Evolutionary conservation across 169 alveolate species (phyloP), one percentile per base, ranked within the genome.

Genomic region (Plasmodium reichenowi): DNA sequence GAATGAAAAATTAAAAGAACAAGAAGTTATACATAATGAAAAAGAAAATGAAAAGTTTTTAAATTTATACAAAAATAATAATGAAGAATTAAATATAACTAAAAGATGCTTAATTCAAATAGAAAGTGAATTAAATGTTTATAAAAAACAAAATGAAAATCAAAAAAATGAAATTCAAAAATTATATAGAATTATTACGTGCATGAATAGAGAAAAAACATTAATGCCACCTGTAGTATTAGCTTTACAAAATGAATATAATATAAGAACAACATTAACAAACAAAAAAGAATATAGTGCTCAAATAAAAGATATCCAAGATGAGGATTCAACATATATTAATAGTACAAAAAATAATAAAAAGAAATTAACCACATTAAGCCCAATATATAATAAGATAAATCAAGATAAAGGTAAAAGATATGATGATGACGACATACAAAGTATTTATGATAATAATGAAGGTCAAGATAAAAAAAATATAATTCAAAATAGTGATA

Each of bases 101-200:
- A 85, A 85, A 73, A 85, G 92, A 59, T 85, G 92, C 22, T 62
- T 85, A 85, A 85, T 85, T 59, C 92, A 85, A 60, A 85, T 85
- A 12, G 92, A 85, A 54, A 67, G 87, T 12, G 92, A 85, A 85
- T 52, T 85, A 60, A 67, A 85, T 58, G n/a, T 85, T 43, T 85
- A 85, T 62, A 85, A 85, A 72, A 85, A 85, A 60, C 92, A 85
- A 66, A 85, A 85, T 64, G 92, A 85, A 72, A 32, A 85, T 7
- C 92, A 85, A 73, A 85, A 85, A 85, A 71, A 59, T 71, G 92
- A 85, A 85, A 85, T 85, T 13, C 92, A 85, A 73, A 85, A 54
- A 47, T 32, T 86, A 10, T 56, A 86, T 64, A 70, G 72, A 86
- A 86, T 86, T 59, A 86, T 86, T 71, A 86, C 50, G 22, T 71